A percentile compares a stretch with the other conserved stretches of the same genome.
Evolutionary conservation across 306 rosid genomes (phyloP).

Genomic region (Malus domestica): DNA sequence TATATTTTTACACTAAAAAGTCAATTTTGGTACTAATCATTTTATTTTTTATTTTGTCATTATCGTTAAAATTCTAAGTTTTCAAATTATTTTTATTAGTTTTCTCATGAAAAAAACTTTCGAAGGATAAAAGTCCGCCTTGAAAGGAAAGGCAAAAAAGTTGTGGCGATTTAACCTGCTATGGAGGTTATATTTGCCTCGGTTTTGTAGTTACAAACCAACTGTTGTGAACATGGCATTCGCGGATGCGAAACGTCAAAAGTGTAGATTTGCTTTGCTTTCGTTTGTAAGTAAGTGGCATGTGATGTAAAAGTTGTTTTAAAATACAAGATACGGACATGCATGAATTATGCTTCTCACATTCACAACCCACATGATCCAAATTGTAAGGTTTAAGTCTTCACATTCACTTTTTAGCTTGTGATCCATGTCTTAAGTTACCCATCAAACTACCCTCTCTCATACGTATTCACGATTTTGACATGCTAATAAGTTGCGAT

Average conservation of each 20-base stretch:
- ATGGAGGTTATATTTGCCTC: background rate
- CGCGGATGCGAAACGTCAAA: background rate
- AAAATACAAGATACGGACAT: background rate
- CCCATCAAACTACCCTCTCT: background rate
- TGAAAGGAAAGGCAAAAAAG: background rate
- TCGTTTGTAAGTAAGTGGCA: background rate
- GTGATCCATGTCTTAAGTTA: too few species aligned
- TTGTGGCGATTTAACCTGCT: background rate
- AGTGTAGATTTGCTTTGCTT: background rate
- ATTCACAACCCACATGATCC: background rate
- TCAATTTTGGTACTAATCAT: too few species aligned
- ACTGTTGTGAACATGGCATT: background rate
- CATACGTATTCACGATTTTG: background rate
- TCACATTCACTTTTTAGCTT: background rate
- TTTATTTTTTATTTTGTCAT: too few species aligned
- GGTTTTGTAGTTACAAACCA: background rate
- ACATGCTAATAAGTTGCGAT: background rate
- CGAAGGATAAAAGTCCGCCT: background rate
- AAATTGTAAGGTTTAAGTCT: background rate
- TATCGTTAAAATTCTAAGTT: too few species aligned
- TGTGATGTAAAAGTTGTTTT: constrained; percentile 3
- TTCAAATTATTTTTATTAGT: too few species aligned
- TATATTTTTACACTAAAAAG: too few species aligned
- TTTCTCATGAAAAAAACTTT: background rate
- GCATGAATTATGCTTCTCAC: background rate